Percentiles rank a stretch among this genome's conserved stretches.
Evolutionary conservation across 305 asterid species (phyloP).

Genomic region (Lippia alba): DNA sequence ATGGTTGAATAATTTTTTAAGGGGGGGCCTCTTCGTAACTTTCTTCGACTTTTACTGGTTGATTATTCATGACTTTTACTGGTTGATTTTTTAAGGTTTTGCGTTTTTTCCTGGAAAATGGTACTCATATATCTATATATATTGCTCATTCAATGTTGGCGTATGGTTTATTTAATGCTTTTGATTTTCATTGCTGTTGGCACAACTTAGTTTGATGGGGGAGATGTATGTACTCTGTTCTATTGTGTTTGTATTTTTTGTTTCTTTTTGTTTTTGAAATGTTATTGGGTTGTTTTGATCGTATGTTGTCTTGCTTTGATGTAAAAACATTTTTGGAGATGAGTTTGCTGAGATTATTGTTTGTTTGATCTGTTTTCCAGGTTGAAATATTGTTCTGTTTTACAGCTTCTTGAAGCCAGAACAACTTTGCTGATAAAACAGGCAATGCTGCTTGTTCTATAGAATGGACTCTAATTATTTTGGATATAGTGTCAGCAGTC

Average conservation of each 20-base stretch:
- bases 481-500: slow-evolving; percentile 24
- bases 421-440: slow-evolving; percentile 1
- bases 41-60: slow-evolving; percentile 2
- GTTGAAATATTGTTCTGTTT: slow-evolving; percentile 20
- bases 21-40: background rate
- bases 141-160: background rate
- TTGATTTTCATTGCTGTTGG: slow-evolving; percentile 13
- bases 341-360: slow-evolving; percentile 6
- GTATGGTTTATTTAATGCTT: slow-evolving; percentile 6
- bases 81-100: too few relatives aligned
- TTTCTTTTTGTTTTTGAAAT: too few relatives aligned
- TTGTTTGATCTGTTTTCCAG: slow-evolving; percentile 27
- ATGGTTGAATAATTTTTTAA: background rate
- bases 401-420: background rate
- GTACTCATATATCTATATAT: background rate
- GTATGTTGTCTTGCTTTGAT: background rate
- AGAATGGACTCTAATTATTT: slow-evolving; percentile 45
- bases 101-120: background rate
- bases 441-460: slow-evolving; percentile 34
- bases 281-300: background rate
- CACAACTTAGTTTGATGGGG: background rate
- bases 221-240: slow-evolving; percentile 14
- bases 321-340: background rate
- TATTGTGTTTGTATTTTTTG: background rate
- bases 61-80: background rate